Conservation (phyloP, 176 grass and related monocot species). For the Olyra latifolia region DNA sequence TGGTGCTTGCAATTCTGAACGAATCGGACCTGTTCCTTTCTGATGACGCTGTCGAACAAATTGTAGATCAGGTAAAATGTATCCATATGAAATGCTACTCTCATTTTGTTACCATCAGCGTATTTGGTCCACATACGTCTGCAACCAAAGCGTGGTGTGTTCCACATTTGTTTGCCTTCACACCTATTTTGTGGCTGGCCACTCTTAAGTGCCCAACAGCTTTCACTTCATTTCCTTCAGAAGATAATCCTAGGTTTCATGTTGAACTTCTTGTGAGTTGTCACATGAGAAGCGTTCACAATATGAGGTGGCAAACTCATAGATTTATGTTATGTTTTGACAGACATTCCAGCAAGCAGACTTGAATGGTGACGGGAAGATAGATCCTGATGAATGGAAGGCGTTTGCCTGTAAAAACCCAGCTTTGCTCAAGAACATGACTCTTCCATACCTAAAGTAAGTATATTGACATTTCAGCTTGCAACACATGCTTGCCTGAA, state of each 20-base stretch:
- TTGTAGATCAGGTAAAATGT: constrained; percentile 69
- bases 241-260: neutral
- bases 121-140: neutral
- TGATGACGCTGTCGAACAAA: constrained; percentile 73
- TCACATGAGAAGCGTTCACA: neutral
- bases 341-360: constrained; percentile 80
- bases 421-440: constrained; percentile 75
- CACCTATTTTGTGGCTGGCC: neutral
- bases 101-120: neutral
- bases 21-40: constrained; percentile 78
- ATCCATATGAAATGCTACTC: constrained; percentile 9
- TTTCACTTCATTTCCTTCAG: constrained; percentile 3
- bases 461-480: constrained; percentile 18
- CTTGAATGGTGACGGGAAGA: constrained; percentile 60
- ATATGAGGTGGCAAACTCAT: neutral
- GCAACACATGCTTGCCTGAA: neutral
- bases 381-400: constrained; percentile 76
- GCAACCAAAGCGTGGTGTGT: constrained; percentile 2
- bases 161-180: neutral
- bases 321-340: neutral
- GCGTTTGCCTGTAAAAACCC: constrained; percentile 49
- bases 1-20: constrained; percentile 84
- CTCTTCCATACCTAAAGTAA: constrained; percentile 77
- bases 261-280: neutral
- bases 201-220: neutral